Percentiles rank a stretch among this genome's conserved stretches.
These are phyloP conservation scores for Cryphonectria japonica DNA, from an alignment of 2,329 filamentous ascomycete species.

Conservation along the genomic window DNA sequence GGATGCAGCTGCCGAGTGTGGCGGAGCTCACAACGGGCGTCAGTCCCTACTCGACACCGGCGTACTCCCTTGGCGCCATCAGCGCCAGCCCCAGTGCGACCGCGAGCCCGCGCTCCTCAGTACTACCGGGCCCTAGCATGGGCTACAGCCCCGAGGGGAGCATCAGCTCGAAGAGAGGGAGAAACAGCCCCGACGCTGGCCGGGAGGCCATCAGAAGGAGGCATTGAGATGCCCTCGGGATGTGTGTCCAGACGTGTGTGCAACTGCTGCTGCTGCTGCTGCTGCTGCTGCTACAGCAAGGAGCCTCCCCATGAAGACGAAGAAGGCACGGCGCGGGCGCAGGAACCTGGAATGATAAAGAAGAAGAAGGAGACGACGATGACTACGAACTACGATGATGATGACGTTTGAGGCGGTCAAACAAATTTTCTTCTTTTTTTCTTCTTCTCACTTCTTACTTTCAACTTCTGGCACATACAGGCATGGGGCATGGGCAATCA, in stretches of 20 bases:
- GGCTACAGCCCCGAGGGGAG: constrained; percentile 29
- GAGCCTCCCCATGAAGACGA: background rate
- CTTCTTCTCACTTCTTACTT: background rate
- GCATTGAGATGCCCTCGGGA: constrained; percentile 32
- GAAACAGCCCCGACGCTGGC: constrained; percentile 52
- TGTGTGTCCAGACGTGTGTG: constrained; percentile 15
- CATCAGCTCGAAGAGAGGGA: constrained; percentile 50
- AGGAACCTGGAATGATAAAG: background rate
- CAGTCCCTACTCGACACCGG: constrained; percentile 63
- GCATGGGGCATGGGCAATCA: background rate
- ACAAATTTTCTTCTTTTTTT: background rate
- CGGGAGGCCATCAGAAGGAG: constrained; percentile 52
- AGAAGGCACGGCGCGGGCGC: background rate
- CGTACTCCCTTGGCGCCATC: constrained; percentile 51
- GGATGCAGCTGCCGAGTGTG: constrained; percentile 59
- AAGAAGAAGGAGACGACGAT: constrained; percentile 5
- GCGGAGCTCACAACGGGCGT: constrained; percentile 67
- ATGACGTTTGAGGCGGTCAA: constrained; percentile 12
- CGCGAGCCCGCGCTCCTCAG: constrained; percentile 47
- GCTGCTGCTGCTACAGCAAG: background rate
- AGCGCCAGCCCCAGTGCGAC: constrained; percentile 45
- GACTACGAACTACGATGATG: constrained; percentile 22
- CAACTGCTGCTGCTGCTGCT: background rate
- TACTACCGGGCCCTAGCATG: constrained; percentile 37
- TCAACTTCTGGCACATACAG: background rate